Evolutionary conservation across 345 rosid species (phyloP).

Genomic region (Cardiospermum halicacabum): DNA sequence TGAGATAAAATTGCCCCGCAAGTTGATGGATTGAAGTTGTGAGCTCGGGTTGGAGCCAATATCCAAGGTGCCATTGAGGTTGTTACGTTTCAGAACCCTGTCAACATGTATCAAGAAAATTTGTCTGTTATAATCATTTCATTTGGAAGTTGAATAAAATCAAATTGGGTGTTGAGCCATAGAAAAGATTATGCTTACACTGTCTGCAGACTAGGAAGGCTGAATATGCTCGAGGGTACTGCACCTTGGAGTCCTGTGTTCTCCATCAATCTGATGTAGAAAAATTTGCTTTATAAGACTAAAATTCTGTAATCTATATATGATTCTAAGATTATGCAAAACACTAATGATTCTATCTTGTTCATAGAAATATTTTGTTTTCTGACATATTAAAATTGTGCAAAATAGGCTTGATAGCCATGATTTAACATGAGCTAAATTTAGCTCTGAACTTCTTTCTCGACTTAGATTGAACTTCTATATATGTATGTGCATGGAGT

Average conservation of each 20-base stretch:
- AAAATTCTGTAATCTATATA: background rate
- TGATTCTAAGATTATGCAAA: background rate
- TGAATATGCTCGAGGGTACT: conserved; percentile 53
- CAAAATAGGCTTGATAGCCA: background rate
- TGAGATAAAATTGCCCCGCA: conserved; percentile 45
- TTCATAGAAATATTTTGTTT: background rate
- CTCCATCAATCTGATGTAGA: conserved; percentile 58
- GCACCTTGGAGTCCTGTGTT: conserved; percentile 38
- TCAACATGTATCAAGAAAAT: conserved; percentile 4
- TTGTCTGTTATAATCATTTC: background rate
- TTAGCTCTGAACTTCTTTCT: no score
- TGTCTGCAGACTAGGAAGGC: conserved; percentile 50
- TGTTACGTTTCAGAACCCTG: conserved; percentile 46
- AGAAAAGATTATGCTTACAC: conserved; percentile 60
- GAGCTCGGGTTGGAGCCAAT: conserved; percentile 37
- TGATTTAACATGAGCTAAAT: background rate
- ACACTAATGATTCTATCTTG: no score
- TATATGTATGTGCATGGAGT: background rate
- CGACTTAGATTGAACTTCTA: background rate
- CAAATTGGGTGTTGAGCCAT: background rate
- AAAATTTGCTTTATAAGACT: background rate
- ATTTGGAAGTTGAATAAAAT: background rate
- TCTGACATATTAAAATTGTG: background rate
- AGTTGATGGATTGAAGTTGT: conserved; percentile 45
- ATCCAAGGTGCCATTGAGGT: conserved; percentile 44